Base-by-base conservation (phyloP, 1,139 yeast species). In the Taphrina flavorubra region DNA sequence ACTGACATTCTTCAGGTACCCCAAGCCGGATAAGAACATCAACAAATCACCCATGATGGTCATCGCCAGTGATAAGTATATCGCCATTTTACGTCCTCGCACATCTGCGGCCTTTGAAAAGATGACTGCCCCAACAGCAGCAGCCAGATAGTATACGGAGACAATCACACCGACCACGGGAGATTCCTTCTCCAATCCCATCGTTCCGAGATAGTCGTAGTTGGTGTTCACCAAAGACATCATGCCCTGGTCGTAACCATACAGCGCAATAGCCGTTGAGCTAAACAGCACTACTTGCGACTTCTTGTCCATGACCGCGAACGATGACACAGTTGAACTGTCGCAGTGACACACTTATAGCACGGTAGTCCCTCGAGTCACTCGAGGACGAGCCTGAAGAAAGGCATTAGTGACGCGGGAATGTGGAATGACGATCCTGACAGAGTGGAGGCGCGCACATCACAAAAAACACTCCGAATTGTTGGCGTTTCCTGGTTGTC, bases 191-290 rank as follows among this genome's bases (percentile, higher is more conserved):
- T 36, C 55, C 5, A 63, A 46, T 0, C 67, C 67, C 67, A 63
- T 63, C 18, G 67, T 63, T 11, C 20, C 20, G 6, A 63, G 61
- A 39, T 63, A 63, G 56, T 63, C 56, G 31, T 46, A 31, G 36
- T 63, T 63, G 31, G 67, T 63, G 61, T 63, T 63, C 36, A 63
- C 67, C 37, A 63, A 46, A 6, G 67, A 63, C 55, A 63, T 56
- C 67, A 63, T 63, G 55, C 67, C 67, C 55, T 63, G 67, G 16
- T 63, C 67, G 42, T 44, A 63, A 14, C 67, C 67, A 55, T 63
- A 63, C 13, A 63, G 61, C 14, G 67, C 67, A 6, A 63, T 56
- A 6, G 67, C 60, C 16, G 59, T 36, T 13, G 61, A 55, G 47
- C 55, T 44, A 47, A 63, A 63, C 36, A 63, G 51, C 51, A 58